Evolutionary conservation across 306 rosid species (phyloP).

Genomic region (Sicyos baderoa): DNA sequence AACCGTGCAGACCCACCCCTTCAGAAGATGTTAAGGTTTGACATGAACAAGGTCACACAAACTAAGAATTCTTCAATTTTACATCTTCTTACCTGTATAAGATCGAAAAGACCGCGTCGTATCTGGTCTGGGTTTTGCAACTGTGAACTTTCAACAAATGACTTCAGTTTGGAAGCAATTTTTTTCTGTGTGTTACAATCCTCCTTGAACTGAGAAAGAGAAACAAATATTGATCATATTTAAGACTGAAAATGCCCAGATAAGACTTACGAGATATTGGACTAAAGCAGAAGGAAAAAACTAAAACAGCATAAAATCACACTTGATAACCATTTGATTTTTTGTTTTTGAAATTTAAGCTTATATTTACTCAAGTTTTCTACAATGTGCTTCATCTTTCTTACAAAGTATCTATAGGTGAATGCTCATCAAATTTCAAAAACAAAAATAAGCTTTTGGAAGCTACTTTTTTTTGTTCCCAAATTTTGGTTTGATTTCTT

Average conservation of each 20-base stretch:
- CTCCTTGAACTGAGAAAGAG: slow-evolving; percentile 64
- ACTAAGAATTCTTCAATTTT: neutral
- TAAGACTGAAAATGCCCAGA: slow-evolving; percentile 2
- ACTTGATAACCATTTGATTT: too few species aligned
- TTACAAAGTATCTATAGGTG: too few species aligned
- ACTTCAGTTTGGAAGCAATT: slow-evolving; percentile 69
- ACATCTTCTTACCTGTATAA: slow-evolving; percentile 44
- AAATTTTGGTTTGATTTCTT: too few species aligned
- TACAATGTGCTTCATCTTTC: too few species aligned
- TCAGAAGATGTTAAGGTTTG: neutral
- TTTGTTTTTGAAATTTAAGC: too few species aligned
- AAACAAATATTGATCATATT: neutral
- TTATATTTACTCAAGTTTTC: too few species aligned
- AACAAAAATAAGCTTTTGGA: too few species aligned
- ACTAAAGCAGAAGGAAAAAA: neutral
- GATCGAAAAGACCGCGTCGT: slow-evolving; percentile 62
- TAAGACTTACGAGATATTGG: neutral
- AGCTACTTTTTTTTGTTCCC: too few species aligned
- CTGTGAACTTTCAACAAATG: slow-evolving; percentile 43
- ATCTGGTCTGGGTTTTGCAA: slow-evolving; percentile 52
- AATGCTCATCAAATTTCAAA: too few species aligned
- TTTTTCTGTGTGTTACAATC: slow-evolving; percentile 82
- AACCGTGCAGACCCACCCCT: neutral
- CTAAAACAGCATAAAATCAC: neutral
- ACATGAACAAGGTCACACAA: neutral